phyloP scores from a whole-genome alignment of 2,329 filamentous ascomycete genomes.

The Leptographium lundbergii region DNA sequence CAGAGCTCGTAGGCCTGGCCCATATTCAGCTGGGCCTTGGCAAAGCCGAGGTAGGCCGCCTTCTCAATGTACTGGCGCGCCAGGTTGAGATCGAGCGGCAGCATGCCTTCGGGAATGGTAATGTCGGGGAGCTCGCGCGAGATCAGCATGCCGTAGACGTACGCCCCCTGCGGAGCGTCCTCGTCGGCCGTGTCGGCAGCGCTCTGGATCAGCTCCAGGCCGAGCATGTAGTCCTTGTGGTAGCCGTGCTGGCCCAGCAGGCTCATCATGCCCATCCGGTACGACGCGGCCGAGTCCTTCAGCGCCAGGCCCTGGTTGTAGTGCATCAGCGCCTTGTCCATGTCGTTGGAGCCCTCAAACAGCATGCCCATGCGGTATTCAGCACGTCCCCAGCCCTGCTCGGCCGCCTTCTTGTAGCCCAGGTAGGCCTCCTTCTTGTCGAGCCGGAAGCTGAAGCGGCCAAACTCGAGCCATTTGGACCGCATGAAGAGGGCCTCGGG shows the following conservation, averaged over 20 bases:
- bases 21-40: conserved; percentile 96
- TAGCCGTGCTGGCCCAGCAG: conserved; percentile 88
- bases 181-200: conserved; percentile 85
- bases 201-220: conserved; percentile 68
- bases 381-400: conserved; percentile 73
- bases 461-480: conserved; percentile 96
- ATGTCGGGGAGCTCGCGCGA: conserved; percentile 88
- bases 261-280: conserved; percentile 94
- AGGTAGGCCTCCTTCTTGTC: conserved; percentile 93
- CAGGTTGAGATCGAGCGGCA: conserved; percentile 58
- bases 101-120: conserved; percentile 54
- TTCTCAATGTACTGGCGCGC: conserved; percentile 90
- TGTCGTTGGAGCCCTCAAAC: conserved; percentile 89
- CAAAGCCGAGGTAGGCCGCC: conserved; percentile 88
- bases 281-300: conserved; percentile 75
- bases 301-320: conserved; percentile 71
- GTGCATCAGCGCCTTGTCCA: conserved; percentile 79
- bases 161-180: conserved; percentile 92
- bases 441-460: conserved; percentile 78
- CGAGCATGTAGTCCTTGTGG: conserved; percentile 63
- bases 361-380: conserved; percentile 98
- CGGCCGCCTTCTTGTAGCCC: conserved; percentile 71
- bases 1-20: conserved; percentile 91
- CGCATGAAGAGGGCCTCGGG: conserved; percentile 89
- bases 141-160: conserved; percentile 89